phyloP scores from a whole-genome alignment of 192 early-diverging fungal genomes.

The Coemansia sp. region DNA sequence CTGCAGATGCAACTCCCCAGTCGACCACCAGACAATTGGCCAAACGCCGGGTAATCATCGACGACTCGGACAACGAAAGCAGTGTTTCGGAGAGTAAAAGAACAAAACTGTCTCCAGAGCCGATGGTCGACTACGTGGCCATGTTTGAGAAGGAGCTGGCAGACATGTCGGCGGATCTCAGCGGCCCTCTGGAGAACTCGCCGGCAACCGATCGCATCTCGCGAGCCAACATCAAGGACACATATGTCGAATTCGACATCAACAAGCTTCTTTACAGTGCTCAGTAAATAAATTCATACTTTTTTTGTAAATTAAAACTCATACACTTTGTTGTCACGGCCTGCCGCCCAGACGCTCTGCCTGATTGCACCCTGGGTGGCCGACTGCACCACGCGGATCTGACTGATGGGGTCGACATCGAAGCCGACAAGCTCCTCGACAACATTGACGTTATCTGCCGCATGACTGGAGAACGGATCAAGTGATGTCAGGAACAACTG shows the following conservation, averaged over 20 bases:
- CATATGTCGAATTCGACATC: slow-evolving; percentile 18
- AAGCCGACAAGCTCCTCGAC: slow-evolving; percentile 46
- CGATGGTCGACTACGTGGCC: slow-evolving; percentile 23
- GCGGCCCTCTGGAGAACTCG: slow-evolving; percentile 37
- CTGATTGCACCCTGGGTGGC: slow-evolving; percentile 6
- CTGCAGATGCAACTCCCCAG: not conserved
- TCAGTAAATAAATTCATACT: not conserved
- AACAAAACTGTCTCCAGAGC: not conserved
- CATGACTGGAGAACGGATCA: not conserved
- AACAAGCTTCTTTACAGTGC: slow-evolving; percentile 13
- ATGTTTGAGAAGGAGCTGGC: slow-evolving; percentile 36
- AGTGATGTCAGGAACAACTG: slow-evolving; percentile 27
- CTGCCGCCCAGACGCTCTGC: slow-evolving; percentile 42
- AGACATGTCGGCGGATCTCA: slow-evolving; percentile 22
- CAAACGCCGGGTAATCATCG: slow-evolving; percentile 14
- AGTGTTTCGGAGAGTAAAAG: slow-evolving; percentile 26
- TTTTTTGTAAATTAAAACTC: slow-evolving; percentile 19
- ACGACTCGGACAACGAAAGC: slow-evolving; percentile 11
- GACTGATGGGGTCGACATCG: slow-evolving; percentile 45
- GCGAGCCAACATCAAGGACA: slow-evolving; percentile 17
- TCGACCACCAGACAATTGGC: not conserved
- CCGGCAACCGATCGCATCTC: slow-evolving; percentile 31
- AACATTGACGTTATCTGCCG: slow-evolving; percentile 5
- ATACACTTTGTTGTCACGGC: slow-evolving; percentile 23
- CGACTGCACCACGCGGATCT: slow-evolving; percentile 20